phyloP scores from a whole-genome alignment of 2,329 filamentous ascomycete genomes.

The Verticillium alfalfae region DNA sequence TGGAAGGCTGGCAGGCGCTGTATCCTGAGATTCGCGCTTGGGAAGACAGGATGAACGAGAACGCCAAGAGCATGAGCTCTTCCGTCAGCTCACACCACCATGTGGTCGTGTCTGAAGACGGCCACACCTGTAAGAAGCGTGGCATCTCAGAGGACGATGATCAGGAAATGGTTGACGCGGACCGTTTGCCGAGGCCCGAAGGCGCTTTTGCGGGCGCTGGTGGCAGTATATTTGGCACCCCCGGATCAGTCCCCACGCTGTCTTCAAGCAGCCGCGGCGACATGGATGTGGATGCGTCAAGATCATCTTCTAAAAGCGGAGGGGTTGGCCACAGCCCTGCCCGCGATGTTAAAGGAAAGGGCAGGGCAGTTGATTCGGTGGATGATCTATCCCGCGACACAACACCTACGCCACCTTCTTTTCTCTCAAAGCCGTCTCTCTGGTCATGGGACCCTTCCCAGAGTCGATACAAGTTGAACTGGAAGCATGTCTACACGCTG shows the following conservation, averaged over 20 bases:
- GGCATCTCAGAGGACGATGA: slow-evolving; percentile 46
- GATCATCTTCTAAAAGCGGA: slow-evolving; percentile 18
- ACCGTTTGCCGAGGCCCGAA: slow-evolving; percentile 16
- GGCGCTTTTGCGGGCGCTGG: slow-evolving; percentile 10
- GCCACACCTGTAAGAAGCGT: slow-evolving; percentile 49
- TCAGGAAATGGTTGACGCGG: slow-evolving; percentile 34
- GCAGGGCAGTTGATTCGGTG: slow-evolving; percentile 9
- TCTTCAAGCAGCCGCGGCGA: slow-evolving; percentile 10
- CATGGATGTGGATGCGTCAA: slow-evolving; percentile 28
- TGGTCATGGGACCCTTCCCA: slow-evolving; percentile 45
- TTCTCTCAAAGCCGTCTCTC: slow-evolving; percentile 18
- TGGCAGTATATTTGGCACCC: slow-evolving; percentile 22
- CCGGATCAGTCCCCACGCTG: neutral
- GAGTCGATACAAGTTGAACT: slow-evolving; percentile 66
- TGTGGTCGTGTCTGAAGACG: slow-evolving; percentile 37
- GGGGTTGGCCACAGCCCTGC: neutral
- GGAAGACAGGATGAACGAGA: slow-evolving; percentile 54
- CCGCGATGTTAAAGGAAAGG: slow-evolving; percentile 24
- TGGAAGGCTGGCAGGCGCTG: slow-evolving; percentile 81
- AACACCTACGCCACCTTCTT: slow-evolving; percentile 19
- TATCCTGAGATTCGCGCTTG: slow-evolving; percentile 58
- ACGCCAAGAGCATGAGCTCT: slow-evolving; percentile 19
- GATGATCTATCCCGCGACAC: neutral
- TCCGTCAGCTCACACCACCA: slow-evolving; percentile 35
- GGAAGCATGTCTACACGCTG: slow-evolving; percentile 90